phyloP scores from a whole-genome alignment of 2,329 filamentous ascomycete species.

The Phialophora macrospora region DNA sequence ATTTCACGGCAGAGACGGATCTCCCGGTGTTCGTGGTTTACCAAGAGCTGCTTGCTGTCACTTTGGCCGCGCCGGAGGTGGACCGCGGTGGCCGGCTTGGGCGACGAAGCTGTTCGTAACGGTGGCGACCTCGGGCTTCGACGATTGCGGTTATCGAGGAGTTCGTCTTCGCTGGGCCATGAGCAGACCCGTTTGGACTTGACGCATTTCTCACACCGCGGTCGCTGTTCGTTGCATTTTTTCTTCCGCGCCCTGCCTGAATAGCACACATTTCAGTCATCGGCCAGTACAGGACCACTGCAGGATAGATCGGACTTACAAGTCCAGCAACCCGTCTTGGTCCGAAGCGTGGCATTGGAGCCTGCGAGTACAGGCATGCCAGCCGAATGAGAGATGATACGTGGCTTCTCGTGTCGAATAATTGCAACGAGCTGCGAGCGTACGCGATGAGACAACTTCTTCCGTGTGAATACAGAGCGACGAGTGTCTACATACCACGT shows the following conservation, averaged over 20 bases:
- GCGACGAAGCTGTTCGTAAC: neutral
- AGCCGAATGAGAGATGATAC: neutral
- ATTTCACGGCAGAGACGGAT: conserved; percentile 24
- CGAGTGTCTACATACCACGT: too few species aligned
- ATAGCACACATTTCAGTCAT: neutral
- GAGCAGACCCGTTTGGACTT: conserved; percentile 30
- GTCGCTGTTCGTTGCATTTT: conserved; percentile 29
- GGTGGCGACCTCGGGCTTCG: conserved; percentile 18
- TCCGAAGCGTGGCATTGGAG: conserved; percentile 25
- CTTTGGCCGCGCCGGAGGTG: neutral
- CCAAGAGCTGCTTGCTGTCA: conserved; percentile 6
- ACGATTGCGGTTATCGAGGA: conserved; percentile 28
- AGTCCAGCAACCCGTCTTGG: conserved; percentile 33
- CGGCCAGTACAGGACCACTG: neutral
- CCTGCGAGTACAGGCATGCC: neutral
- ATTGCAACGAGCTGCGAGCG: too few species aligned
- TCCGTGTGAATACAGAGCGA: too few species aligned
- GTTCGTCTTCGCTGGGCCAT: conserved; percentile 29
- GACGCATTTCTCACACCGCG: conserved; percentile 28
- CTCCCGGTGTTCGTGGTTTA: too few species aligned
- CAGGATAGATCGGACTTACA: conserved; percentile 16
- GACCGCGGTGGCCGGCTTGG: neutral
- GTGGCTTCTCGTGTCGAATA: too few species aligned
- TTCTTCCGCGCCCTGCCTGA: conserved; percentile 24
- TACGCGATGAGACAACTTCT: neutral